Conservation (phyloP, 345 rosid genomes). For the Salix koriyanagi region DNA sequence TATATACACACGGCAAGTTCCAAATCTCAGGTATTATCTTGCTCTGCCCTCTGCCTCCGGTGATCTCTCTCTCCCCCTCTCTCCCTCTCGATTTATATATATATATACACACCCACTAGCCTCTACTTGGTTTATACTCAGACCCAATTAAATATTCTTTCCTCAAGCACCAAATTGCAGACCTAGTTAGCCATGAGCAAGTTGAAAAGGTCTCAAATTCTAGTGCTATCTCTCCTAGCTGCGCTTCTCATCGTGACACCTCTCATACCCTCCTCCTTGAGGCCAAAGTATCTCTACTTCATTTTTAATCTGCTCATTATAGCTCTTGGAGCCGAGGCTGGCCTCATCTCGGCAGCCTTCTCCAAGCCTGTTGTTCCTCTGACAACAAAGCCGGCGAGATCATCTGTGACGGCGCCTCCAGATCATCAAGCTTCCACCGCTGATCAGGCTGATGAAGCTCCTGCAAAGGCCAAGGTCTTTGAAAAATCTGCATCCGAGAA, state of each 20-base stretch:
- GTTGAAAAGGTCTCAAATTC: constrained; percentile 43
- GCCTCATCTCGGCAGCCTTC: constrained; percentile 42
- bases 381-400: constrained; percentile 15
- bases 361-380: constrained; percentile 26
- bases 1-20: no score
- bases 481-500: constrained; percentile 30
- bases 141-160: no score
- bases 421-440: neutral
- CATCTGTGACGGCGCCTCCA: neutral
- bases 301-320: constrained; percentile 55
- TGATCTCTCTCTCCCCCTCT: no score
- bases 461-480: constrained; percentile 16
- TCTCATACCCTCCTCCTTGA: constrained; percentile 40
- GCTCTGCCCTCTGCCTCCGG: no score
- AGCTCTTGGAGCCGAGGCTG: constrained; percentile 62
- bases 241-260: constrained; percentile 48
- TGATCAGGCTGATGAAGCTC: neutral
- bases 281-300: constrained; percentile 55
- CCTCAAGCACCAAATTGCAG: neutral
- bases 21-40: no score
- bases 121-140: no score
- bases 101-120: no score
- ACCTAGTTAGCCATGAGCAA: constrained; percentile 33
- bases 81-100: no score
- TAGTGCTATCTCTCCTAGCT: constrained; percentile 37